Base-by-base conservation (phyloP, 768 basidiomycete species). In the Amanita muscaria region DNA sequence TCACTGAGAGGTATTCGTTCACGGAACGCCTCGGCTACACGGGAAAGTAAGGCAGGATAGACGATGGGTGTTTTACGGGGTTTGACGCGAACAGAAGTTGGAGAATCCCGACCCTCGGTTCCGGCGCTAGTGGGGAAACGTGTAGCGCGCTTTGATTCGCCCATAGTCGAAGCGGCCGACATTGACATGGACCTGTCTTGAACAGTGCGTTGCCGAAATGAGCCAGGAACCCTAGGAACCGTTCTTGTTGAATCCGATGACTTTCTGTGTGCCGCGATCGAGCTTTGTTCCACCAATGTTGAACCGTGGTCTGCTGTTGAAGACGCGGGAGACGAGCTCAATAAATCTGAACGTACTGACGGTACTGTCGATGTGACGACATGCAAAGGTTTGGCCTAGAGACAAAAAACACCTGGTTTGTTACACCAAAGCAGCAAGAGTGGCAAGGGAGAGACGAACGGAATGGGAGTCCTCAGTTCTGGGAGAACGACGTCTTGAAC, bases 11-110 rank as follows among this genome's bases (percentile, higher is more conserved):
- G 55, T 55, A 98, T 80, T 35, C 90, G 83, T 48, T 85, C 77
- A 40, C 82, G 83, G 68, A 99, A 96, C 3, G 89, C 90, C 50
- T 90, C 88, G 2, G 93, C 92, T 9, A 99, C 92, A 47, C 85
- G 83, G 16, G 93, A 97, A 5, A 98, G 76, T 18, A 98, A 70
- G 1, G 96, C 96, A n/a, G 96, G 93, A 66, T 97, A 96, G 42
- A 97, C 83, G 33, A 84, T 70, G 21, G 88, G 88, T 27, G 79
- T 72, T 55, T 81, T 78, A 33, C 71, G 74, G 19, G 69, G 56
- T 33, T 58, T 64, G 46, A 58, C 59, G 54, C 60, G 68, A 53
- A 65, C 52, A 38, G 68, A 65, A 15, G 57, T 60, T 15, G 70
- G 70, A 9, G 70, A 70, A 45, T 60, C 51, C 4, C 66, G 61